Conservation (phyloP, 202 grass and related monocot genomes). For the Setaria italica region DNA sequence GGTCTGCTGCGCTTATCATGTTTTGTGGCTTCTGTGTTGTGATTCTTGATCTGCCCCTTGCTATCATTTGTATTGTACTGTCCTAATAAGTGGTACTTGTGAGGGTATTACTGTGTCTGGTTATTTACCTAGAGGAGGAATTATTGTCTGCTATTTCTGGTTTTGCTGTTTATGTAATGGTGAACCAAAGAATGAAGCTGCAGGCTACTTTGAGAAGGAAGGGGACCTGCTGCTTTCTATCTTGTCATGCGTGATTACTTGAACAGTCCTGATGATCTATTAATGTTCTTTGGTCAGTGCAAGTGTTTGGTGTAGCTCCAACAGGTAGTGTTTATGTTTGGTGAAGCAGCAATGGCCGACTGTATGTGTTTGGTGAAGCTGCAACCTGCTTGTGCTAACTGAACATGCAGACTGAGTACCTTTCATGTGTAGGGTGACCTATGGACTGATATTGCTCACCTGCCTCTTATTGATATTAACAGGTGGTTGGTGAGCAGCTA, state of each 20-base stretch:
- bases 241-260: not conserved
- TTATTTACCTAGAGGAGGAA: constrained; percentile 38
- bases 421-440: not conserved
- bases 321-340: not conserved
- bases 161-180: constrained; percentile 43
- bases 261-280: not conserved
- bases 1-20: constrained; percentile 21
- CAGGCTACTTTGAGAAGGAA: constrained; percentile 36
- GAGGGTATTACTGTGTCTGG: constrained; percentile 39
- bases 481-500: constrained; percentile 36
- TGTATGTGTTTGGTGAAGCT: constrained; percentile 17
- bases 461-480: constrained; percentile 2
- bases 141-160: constrained; percentile 29
- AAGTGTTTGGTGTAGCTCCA: constrained; percentile 4
- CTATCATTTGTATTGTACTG: constrained; percentile 42
- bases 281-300: not conserved
- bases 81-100: constrained; percentile 40
- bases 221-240: constrained; percentile 27
- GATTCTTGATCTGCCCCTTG: constrained; percentile 39
- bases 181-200: constrained; percentile 40
- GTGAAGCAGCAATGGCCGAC: not conserved
- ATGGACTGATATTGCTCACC: not conserved
- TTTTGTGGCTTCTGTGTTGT: constrained; percentile 30
- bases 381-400: not conserved
- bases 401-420: not conserved